Evolutionary conservation across 108 stramenopile species (phyloP), one percentile per base, ranked within the genome.

Genomic region (Skeletonema tropicum): DNA sequence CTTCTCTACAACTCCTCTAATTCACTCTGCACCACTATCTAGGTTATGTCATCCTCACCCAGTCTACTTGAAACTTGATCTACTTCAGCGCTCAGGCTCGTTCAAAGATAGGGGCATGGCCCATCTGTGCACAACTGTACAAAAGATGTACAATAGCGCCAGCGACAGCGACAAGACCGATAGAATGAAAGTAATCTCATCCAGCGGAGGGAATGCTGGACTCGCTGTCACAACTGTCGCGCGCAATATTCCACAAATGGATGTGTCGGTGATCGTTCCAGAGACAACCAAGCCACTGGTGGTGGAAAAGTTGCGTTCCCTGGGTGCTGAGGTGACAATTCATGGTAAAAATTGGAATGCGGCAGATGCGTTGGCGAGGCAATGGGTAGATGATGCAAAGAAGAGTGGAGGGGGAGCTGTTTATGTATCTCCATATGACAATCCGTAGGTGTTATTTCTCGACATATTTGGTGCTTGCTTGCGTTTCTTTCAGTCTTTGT

Each of bases 341-440:
- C 82, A 81, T 62, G 97, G 97, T 2, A 69, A 81, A 21, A 92
- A 94, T 75, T 97, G 97, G 97, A 96, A 97, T 68, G 93, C 64
- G 23, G 97, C 97, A 15, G 95, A 97, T 77, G 46, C 25, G 25
- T 66, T 89, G 73, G 90, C 90, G 13, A 77, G 89, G 21, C 48
- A 89, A 72, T 41, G 39, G 59, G 92, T 91, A 3, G 74, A 66
- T 5, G 75, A 87, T 38, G 69, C 38, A 29, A 71, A 60, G 70
- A 71, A 61, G 35, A 66, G 36, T 57, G 73, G 23, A 60, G 58
- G 25, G 36, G 57, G 14, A n/a, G 73, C 73, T 25, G 60, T 75
- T 36, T 83, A 79, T 70, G 83, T 80, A 15, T 87, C 83, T 63
- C 97, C 97, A 11, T 97, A 88, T 73, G 97, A 97, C 69, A 85